These are phyloP conservation scores for Microcyclospora pomicola DNA, from an alignment of 2,329 filamentous ascomycete genomes.

Conservation along the genomic window DNA sequence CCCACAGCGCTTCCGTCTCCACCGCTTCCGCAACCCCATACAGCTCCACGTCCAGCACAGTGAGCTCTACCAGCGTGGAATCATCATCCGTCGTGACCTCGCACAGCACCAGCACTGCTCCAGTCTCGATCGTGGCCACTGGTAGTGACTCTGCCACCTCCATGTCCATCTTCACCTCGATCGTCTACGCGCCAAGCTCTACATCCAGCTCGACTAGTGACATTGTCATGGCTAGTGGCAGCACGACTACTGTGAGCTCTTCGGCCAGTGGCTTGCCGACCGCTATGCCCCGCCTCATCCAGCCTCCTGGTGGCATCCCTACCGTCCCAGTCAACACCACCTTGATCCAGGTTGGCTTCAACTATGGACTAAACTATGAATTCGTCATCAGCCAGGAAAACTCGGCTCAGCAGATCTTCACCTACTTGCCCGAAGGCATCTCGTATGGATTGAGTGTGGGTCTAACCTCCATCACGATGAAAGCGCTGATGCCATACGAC, in stretches of 20 bases:
- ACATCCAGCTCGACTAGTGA: conserved; percentile 3
- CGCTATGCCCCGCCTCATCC: conserved; percentile 59
- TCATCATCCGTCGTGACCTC: conserved; percentile 4
- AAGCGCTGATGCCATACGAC: conserved; percentile 62
- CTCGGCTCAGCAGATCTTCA: conserved; percentile 75
- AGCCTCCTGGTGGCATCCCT: conserved; percentile 48
- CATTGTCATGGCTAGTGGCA: neutral
- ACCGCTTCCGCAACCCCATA: conserved; percentile 1
- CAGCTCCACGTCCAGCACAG: conserved; percentile 4
- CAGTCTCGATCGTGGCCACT: conserved; percentile 31
- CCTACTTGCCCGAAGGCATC: conserved; percentile 59
- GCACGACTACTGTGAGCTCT: conserved; percentile 28
- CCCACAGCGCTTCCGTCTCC: neutral
- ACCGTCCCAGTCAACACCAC: conserved; percentile 47
- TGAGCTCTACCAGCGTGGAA: conserved; percentile 4
- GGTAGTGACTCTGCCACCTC: conserved; percentile 32
- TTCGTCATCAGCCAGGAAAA: conserved; percentile 61
- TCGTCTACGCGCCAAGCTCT: conserved; percentile 42
- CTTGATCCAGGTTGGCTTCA: conserved; percentile 74
- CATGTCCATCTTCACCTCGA: conserved; percentile 45
- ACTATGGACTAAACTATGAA: conserved; percentile 64
- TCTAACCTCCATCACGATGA: conserved; percentile 46
- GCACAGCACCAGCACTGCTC: conserved; percentile 17
- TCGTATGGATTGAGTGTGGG: conserved; percentile 45
- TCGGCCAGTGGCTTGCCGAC: conserved; percentile 46